phyloP scores from a whole-genome alignment of 148 eudicot genomes.

The Gaultheria prostrata region DNA sequence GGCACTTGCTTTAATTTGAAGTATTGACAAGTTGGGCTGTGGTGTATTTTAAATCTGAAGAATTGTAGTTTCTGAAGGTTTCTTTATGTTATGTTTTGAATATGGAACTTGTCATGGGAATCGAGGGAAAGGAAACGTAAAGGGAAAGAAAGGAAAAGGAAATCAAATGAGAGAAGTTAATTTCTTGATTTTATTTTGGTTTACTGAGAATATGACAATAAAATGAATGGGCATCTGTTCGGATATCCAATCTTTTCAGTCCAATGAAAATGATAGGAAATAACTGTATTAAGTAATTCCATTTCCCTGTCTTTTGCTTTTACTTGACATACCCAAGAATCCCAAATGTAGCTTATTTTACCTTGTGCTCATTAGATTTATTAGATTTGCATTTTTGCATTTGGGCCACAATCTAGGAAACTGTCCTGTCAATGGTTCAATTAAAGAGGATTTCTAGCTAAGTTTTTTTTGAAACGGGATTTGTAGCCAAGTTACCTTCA shows the following conservation, averaged over 20 bases:
- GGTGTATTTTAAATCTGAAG: neutral
- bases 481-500: neutral
- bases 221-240: neutral
- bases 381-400: neutral
- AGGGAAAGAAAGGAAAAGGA: neutral
- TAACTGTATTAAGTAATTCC: neutral
- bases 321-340: neutral
- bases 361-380: neutral
- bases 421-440: neutral
- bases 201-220: neutral
- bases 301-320: neutral
- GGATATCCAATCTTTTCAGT: neutral
- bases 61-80: neutral
- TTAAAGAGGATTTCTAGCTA: neutral
- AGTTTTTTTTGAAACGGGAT: neutral
- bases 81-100: neutral
- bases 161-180: neutral
- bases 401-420: neutral
- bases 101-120: neutral
- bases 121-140: neutral
- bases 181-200: neutral
- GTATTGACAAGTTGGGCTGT: neutral
- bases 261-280: neutral
- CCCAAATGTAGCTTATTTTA: neutral
- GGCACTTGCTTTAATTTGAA: neutral